Base-by-base conservation (phyloP, 2,329 filamentous ascomycete species). In the Xylaria digitata region DNA sequence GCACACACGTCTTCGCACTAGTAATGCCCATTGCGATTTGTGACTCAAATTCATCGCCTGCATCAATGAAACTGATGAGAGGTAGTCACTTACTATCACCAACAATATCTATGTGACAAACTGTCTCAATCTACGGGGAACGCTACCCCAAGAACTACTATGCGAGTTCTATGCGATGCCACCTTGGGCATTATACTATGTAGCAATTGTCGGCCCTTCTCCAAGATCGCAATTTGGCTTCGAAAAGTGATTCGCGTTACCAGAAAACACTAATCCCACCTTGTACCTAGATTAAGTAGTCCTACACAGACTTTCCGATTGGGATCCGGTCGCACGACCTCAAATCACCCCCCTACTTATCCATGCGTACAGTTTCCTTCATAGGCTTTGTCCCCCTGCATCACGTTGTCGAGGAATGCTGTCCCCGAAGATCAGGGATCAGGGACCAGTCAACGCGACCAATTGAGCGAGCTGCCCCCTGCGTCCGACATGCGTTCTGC, bases 151-250 rank as follows among this genome's bases (percentile, higher is more conserved):
- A 62, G 60, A 56, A 65, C 55, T 56, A 63, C 62, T 58, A 66
- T 63, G 62, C 62, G 65, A 52, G 50, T 52, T 50, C 37, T 26
- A 56, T 42, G 56, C 64, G 34, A 63, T 63, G 42, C 55, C 37
- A 67, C 65, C 65, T 40, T 23, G 46, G n/a, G 8, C 34, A n/a
- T 19, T 26, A 32, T 45, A 60, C 26, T 23, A 17, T 11, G 34
- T 8, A 54, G 19, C 49, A 52, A 42, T 23, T 26, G 56, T 69
- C 66, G 66, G 66, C 66, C 66, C 66, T 69, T 66, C 63, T 68
- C 23, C 49, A 23, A 66, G 59, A 66, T 53, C 48, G 60, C 61
- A 63, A 69, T 69, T 57, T 69, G 56, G 56, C 52, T 34, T 45
- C 56, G 40, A 54, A 15, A 40, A 63, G 48, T 52, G 58, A 69